These are phyloP conservation scores for Aspergillus asperescens DNA, from an alignment of 495 filamentous ascomycete species.

Conservation along the genomic window DNA sequence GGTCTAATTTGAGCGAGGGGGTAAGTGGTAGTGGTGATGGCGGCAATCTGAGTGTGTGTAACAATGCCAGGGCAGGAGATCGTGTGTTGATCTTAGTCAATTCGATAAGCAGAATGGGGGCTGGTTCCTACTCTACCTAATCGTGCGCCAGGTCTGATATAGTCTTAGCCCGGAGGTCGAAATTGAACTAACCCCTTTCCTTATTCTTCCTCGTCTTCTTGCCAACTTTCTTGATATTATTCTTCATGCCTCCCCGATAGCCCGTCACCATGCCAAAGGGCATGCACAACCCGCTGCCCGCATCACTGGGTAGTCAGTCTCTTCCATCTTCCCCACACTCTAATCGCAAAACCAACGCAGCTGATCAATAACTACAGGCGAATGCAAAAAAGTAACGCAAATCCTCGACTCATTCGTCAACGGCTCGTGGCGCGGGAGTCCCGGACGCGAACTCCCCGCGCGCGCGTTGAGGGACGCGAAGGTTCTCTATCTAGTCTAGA, in stretches of 20 bases:
- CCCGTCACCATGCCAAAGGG: conserved; percentile 35
- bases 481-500: conserved; percentile 39
- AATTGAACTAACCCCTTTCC: too few species aligned
- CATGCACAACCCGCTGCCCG: conserved; percentile 57
- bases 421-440: conserved; percentile 77
- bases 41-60: too few species aligned
- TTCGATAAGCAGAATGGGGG: too few species aligned
- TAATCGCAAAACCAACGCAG: not conserved
- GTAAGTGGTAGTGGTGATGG: too few species aligned
- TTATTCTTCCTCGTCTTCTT: not conserved
- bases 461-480: conserved; percentile 77
- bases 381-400: conserved; percentile 78
- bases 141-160: too few species aligned
- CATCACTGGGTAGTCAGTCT: conserved; percentile 50
- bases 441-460: conserved; percentile 86
- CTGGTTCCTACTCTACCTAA: too few species aligned
- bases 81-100: too few species aligned
- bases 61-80: too few species aligned
- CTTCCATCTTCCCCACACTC: not conserved
- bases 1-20: too few species aligned
- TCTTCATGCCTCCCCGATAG: not conserved
- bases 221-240: too few species aligned
- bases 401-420: conserved; percentile 87
- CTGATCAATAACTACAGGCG: conserved; percentile 40
- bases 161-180: too few species aligned